Evolutionary conservation across 306 rosid genomes (phyloP).

Genomic region (Betula pendula): DNA sequence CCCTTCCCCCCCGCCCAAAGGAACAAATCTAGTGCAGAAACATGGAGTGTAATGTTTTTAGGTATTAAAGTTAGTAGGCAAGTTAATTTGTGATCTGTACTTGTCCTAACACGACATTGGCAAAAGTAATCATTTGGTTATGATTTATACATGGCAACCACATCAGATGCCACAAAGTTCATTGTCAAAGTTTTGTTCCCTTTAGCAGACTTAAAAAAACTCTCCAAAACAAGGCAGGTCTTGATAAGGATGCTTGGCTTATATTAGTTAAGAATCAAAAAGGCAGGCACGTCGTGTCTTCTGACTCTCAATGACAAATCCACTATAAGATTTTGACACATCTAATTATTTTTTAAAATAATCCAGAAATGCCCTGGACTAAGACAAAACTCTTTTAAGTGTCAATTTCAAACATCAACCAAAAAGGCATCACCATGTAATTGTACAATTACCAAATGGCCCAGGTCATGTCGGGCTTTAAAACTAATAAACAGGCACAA

Average conservation of each 20-base stretch:
- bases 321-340: constrained; percentile 21
- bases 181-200: neutral
- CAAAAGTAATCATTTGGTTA: neutral
- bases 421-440: constrained; percentile 2
- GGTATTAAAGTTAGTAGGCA: neutral
- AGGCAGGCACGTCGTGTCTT: neutral
- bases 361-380: constrained; percentile 27
- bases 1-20: neutral
- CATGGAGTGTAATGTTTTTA: neutral
- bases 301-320: constrained; percentile 16
- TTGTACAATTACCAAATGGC: neutral
- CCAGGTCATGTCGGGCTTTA: neutral
- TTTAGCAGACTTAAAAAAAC: neutral
- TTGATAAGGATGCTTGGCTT: neutral
- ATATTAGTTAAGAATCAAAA: neutral
- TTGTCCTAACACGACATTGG: neutral
- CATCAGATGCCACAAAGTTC: neutral
- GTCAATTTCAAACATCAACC: neutral
- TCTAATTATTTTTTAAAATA: constrained; percentile 14
- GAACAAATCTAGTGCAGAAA: neutral
- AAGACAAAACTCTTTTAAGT: constrained; percentile 10
- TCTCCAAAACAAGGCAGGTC: neutral
- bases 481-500: constrained; percentile 16
- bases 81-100: neutral
- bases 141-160: neutral